A percentile compares a stretch with the other conserved stretches of the same genome.
These are phyloP conservation scores for Calocybe indica DNA, from an alignment of 768 basidiomycete species.

Conservation along the genomic window DNA sequence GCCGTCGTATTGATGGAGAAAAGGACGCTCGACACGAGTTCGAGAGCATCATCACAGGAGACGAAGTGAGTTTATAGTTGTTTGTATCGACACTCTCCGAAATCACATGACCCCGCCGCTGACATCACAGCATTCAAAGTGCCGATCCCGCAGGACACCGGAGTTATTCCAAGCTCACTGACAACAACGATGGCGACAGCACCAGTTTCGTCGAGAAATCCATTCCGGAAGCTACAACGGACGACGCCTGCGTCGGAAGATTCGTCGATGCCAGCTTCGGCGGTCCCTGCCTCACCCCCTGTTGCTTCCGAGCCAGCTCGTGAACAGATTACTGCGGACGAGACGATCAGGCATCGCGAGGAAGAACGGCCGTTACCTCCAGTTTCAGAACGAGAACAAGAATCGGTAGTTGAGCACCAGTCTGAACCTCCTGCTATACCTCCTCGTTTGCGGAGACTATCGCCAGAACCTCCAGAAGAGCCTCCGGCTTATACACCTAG, in stretches of 20 bases:
- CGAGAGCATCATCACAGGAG: too few relatives aligned
- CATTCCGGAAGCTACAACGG: background rate
- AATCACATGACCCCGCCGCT: too few relatives aligned
- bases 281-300: background rate
- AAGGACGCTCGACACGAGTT: too few relatives aligned
- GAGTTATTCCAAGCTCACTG: background rate
- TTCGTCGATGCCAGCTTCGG: background rate
- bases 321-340: too few relatives aligned
- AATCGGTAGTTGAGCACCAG: background rate
- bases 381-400: background rate
- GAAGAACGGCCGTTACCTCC: too few relatives aligned
- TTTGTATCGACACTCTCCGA: too few relatives aligned
- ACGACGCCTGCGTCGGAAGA: background rate
- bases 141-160: too few relatives aligned
- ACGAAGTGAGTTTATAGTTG: too few relatives aligned
- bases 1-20: too few relatives aligned
- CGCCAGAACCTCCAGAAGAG: constrained; percentile 36
- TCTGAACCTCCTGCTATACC: background rate
- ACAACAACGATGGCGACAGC: background rate
- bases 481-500: constrained; percentile 68
- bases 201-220: background rate
- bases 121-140: too few relatives aligned
- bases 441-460: too few relatives aligned
- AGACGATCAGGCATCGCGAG: too few relatives aligned
- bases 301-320: background rate